Base-by-base conservation (phyloP, 1,284 basidiomycete genomes). In the Farysia itapuensis region DNA sequence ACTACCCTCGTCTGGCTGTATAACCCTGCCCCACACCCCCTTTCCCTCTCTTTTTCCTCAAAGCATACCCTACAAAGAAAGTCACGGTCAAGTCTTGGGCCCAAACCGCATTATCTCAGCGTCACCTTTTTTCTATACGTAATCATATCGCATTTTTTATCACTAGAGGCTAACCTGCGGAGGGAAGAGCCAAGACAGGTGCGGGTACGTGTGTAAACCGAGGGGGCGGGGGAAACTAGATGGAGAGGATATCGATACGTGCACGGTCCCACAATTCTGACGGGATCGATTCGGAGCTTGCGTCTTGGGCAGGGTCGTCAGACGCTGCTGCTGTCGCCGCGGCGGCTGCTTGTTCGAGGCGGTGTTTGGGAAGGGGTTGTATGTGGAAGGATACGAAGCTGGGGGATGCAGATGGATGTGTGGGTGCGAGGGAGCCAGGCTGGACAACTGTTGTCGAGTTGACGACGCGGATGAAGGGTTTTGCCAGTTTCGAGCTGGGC, bases 391-490 rank as follows among this genome's bases (percentile, higher is more conserved):
- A 29, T 13, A 43, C 50, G 5, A 59, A 38, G 11, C 26, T 22
- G 8, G 28, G 34, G 1, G 29, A 14, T 5, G 36, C 11, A 16
- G 25, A n/a, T 9, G 25, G 25, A 9, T 9, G 30, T 8, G 34
- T 20, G 11, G 34, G 11, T 12, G 21, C 32, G 1, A 42, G 6
- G 9, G 21, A 19, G 7, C 66, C 70, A 3, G 89, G 87, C 66
- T 91, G 91, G 47, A 90, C 75, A 6, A 84, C 80, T 5, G 81
- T 78, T 1, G 86, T 86, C 19, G 81, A 80, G 59, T 88, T 84
- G 16, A 90, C 84, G 21, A 82, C 78, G 41, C 85, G 82, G 4
- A 69, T 39, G 19, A 66, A 67, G 9, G 56, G 57, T 22, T 60
- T 58, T 6, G 35, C 5, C 5, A 48, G 18, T n/a, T 48, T 35